Base-by-base conservation (phyloP, 2,329 filamentous ascomycete genomes). In the Sclerotinia minor region DNA sequence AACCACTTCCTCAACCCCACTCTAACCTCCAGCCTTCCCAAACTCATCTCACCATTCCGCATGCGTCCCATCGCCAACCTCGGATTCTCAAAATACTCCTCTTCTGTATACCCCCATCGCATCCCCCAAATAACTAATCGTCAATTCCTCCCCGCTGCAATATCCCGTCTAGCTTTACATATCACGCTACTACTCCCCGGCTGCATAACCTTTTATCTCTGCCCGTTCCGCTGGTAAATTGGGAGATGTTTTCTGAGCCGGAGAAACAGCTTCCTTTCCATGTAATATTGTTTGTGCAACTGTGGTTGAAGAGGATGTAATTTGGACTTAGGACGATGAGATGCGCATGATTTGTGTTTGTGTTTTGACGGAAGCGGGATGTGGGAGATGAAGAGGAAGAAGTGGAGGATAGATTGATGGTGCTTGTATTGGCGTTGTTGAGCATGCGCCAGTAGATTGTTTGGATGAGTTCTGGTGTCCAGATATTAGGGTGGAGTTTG, bases 291-390 rank as follows among this genome's bases (percentile, higher is more conserved):
- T 71, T 71, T 7, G 69, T 35, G 61, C 75, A 77, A 13, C 68
- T 71, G 59, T 77, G 75, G 24, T 77, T 77, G 44, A 77, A 71
- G 60, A 77, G 76, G 0, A 76, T 58, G 47, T 75, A 77, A 24
- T 73, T 70, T 0, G 71, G 69, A 52, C 73, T 75, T 5, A 76
- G 19, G 7, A 60, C 69, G 0, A 73, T 52, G 7, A 73, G 38
- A 11, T 69, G 59, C 4, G 26, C 44, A 11, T 61, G 59, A 38
- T 5, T 13, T n/a, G n/a, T n/a, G n/a, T 29, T 5, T 7, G n/a
- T 50, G 32, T 13, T 17, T n/a, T 19, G n/a, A 24, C 45, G 45
- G 9, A 63, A 57, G 0, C 8, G 24, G 2, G 29, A 49, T 15
- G 3, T 45, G 38, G 4, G 2, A 24, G 2, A 0, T 26, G 1